phyloP scores from a whole-genome alignment of 805 yeast species.

The Middelhovenomyces tepae region DNA sequence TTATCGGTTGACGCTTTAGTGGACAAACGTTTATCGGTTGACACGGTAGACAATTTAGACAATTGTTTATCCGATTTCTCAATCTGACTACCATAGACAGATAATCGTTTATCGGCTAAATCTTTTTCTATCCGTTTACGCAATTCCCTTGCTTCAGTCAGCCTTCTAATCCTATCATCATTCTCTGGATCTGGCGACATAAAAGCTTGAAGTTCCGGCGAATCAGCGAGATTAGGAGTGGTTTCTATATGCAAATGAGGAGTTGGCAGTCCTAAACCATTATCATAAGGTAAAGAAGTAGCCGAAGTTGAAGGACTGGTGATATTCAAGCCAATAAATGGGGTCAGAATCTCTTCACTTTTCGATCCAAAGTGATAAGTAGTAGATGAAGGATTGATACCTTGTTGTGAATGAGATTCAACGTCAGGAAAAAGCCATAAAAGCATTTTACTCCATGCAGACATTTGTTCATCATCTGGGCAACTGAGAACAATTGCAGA shows the following conservation, averaged over 20 bases:
- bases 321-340: not conserved
- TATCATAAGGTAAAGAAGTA: not conserved
- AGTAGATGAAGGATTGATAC: not conserved
- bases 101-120: too few relatives aligned
- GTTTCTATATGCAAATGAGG: conserved; percentile 2
- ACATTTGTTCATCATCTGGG: conserved; percentile 7
- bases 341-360: not conserved
- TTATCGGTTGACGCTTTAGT: too few relatives aligned
- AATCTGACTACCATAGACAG: too few relatives aligned
- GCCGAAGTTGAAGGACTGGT: not conserved
- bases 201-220: conserved; percentile 2
- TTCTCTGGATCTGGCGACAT: not conserved
- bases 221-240: not conserved
- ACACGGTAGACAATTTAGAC: too few relatives aligned
- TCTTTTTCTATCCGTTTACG: too few relatives aligned
- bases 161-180: not conserved
- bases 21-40: too few relatives aligned
- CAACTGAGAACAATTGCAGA: conserved; percentile 7
- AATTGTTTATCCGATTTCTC: too few relatives aligned
- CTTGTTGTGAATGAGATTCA: too few relatives aligned
- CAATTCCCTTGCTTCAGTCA: not conserved
- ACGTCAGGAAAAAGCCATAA: too few relatives aligned
- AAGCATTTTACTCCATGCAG: too few relatives aligned
- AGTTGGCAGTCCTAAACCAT: not conserved
- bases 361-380: not conserved